Evolutionary conservation across 2,329 filamentous ascomycete genomes (phyloP), one percentile per base, ranked within the genome.

Genomic region (Diaporthe vexans): DNA sequence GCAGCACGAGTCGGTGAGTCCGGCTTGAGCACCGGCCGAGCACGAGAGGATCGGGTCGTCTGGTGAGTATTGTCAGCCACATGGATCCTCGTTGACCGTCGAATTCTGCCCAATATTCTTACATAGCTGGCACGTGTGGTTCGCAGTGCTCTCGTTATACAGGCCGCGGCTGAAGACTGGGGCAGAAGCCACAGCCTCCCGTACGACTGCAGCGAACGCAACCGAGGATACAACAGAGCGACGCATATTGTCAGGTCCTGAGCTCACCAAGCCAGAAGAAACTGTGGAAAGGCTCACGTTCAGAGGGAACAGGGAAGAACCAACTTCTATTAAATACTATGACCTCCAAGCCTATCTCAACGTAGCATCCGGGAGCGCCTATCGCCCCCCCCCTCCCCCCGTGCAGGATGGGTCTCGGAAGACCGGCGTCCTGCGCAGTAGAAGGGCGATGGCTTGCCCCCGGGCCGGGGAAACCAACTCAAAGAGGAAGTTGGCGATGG

Each of bases 1-100:
- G 78, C 91, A 93, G 85, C 91, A 93, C 1, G 88, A 88, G 78
- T 93, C 91, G 46, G 89, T 88, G 71, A 84, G 80, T 46, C 78
- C 1, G 84, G 85, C 33, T 82, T 81, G 8, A 87, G 88, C 77
- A 1, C 81, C 79, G 26, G 81, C 77, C 0, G 87, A 88, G 81
- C 89, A 90, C 1, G 88, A 91, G 43, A 88, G 82, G 19, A 83
- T 77, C 1, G 81, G 79, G 29, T 79, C 74, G 58, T 76, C 80
- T 82, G 76, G 9, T 74, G 79, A 21, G 87, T 13, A 13, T 17
- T 17, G 26, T 68, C n/a, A 68, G 63, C 33, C 29, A 40, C n/a
- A 26, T 40, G 33, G 13, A 11, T 37, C 26, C 15, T 40, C 29
- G 19, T 21, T 21, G 2, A 9, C 48, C 8, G 48, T 13, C 48